Percentiles rank a stretch among this genome's conserved stretches.
phyloP scores from a whole-genome alignment of 2,329 filamentous ascomycete species.

The Keithomyces neogunnii region DNA sequence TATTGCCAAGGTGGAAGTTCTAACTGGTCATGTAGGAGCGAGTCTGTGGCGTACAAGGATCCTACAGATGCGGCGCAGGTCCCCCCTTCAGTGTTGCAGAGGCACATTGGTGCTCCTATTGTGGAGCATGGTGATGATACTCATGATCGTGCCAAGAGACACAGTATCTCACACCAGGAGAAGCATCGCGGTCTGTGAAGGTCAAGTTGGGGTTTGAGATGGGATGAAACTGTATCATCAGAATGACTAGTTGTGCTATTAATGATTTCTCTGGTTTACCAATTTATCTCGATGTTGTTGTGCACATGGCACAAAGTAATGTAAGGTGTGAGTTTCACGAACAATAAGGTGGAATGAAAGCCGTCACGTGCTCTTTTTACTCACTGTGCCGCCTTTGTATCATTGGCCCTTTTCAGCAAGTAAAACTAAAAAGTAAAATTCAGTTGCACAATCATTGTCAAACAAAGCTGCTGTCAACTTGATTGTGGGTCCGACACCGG shows the following conservation, averaged over 20 bases:
- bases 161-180: conserved; percentile 42
- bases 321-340: too few relatives aligned
- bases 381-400: too few relatives aligned
- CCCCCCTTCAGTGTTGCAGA: conserved; percentile 43
- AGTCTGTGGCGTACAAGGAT: conserved; percentile 24
- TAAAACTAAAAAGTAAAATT: too few relatives aligned
- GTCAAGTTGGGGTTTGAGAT: neutral
- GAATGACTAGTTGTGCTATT: neutral
- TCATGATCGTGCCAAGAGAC: conserved; percentile 36
- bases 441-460: too few relatives aligned
- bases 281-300: neutral
- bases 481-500: neutral
- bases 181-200: conserved; percentile 35
- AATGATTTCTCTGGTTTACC: neutral
- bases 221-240: neutral
- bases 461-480: too few relatives aligned
- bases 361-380: too few relatives aligned
- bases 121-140: conserved; percentile 34
- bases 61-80: conserved; percentile 50
- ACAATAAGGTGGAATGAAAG: too few relatives aligned
- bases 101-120: conserved; percentile 36
- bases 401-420: too few relatives aligned
- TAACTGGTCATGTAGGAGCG: neutral
- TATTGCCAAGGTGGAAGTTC: neutral
- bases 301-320: too few relatives aligned